Evolutionary conservation across 2,329 filamentous ascomycete genomes (phyloP).

Genomic region (Aspergillus quadrilineatus): DNA sequence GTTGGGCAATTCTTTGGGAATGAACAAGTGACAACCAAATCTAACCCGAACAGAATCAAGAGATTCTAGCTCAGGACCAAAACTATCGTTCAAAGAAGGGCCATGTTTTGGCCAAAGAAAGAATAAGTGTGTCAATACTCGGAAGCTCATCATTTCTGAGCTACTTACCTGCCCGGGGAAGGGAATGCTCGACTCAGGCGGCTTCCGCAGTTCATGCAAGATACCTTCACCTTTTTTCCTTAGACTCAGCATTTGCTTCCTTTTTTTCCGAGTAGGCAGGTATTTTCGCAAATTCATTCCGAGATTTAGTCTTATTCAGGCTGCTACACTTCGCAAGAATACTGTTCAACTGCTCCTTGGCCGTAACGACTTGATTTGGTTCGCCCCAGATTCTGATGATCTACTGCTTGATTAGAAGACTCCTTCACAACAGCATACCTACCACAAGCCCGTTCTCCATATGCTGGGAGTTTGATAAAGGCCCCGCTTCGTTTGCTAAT

Average conservation of each 20-base stretch:
- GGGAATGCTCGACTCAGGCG: constrained; percentile 20
- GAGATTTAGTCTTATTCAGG: constrained; percentile 19
- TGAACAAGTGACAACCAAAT: constrained; percentile 43
- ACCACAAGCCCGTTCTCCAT: constrained; percentile 24
- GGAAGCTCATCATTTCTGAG: background rate
- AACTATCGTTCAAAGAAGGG: constrained; percentile 38
- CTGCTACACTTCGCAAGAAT: constrained; percentile 21
- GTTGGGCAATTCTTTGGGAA: constrained; percentile 30
- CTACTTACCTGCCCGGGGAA: constrained; percentile 29
- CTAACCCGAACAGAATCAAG: constrained; percentile 47
- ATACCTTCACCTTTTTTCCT: constrained; percentile 25
- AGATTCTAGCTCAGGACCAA: constrained; percentile 45
- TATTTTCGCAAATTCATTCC: constrained; percentile 26
- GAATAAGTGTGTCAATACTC: constrained; percentile 23
- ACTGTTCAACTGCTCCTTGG: constrained; percentile 21
- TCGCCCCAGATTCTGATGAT: constrained; percentile 29
- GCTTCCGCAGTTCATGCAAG: constrained; percentile 27
- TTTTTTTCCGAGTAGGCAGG: constrained; percentile 24
- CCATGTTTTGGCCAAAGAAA: constrained; percentile 50
- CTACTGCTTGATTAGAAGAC: constrained; percentile 14
- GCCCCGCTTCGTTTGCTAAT: constrained; percentile 29
- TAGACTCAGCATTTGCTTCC: constrained; percentile 24
- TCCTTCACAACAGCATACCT: background rate
- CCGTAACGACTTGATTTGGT: constrained; percentile 23
- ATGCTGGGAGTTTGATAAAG: constrained; percentile 27